Evolutionary conservation across 345 rosid genomes (phyloP).

Genomic region (Cardamine occulta): DNA sequence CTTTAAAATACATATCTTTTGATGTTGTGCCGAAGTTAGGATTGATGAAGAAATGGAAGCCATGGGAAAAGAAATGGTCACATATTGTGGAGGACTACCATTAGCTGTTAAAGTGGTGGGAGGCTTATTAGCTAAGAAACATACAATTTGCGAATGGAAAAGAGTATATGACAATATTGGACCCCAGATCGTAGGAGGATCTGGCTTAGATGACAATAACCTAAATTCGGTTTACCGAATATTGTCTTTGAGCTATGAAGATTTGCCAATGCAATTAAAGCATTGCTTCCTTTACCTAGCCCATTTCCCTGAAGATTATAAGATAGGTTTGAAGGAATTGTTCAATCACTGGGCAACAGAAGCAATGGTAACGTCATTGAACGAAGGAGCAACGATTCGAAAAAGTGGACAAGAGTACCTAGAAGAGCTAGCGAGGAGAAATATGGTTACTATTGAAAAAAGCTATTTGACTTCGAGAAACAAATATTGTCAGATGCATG

Average conservation of each 20-base stretch:
- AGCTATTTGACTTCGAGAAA: neutral
- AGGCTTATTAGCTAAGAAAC: conserved; percentile 34
- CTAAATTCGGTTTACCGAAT: conserved; percentile 4
- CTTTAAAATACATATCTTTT: neutral
- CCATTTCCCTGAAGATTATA: conserved; percentile 28
- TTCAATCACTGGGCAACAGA: conserved; percentile 49
- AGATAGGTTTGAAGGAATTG: conserved; percentile 34
- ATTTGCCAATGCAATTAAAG: conserved; percentile 17
- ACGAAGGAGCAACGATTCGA: conserved; percentile 23
- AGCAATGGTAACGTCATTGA: conserved; percentile 17
- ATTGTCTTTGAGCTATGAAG: conserved; percentile 35
- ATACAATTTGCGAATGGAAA: conserved; percentile 18
- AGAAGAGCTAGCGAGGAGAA: conserved; percentile 40
- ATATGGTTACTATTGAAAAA: conserved; percentile 43
- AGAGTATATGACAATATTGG: conserved; percentile 22
- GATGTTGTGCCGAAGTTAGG: neutral
- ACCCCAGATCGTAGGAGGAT: neutral
- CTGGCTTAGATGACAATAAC: conserved; percentile 14
- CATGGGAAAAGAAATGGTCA: conserved; percentile 26
- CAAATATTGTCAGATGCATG: conserved; percentile 25
- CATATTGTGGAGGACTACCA: conserved; percentile 30
- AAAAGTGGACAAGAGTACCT: conserved; percentile 40
- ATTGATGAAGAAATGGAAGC: conserved; percentile 18
- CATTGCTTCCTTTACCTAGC: conserved; percentile 40
- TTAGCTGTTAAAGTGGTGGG: conserved; percentile 30